Evolutionary conservation across 2,329 filamentous ascomycete species (phyloP).

Genomic region (Torrubiella hemipterigena): DNA sequence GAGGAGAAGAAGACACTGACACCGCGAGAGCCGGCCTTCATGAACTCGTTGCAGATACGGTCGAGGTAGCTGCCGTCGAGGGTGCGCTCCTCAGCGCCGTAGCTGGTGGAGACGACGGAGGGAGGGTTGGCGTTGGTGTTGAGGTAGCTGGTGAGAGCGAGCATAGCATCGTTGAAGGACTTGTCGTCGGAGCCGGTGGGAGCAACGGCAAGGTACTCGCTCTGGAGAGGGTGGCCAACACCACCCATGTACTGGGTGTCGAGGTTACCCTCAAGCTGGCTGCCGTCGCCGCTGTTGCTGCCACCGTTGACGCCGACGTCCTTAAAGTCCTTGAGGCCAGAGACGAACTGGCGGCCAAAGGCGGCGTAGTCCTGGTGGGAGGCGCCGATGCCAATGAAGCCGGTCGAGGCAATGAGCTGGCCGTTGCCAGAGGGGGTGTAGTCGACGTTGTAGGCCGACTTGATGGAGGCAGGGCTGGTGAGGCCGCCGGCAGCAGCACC

Average conservation of each 20-base stretch:
- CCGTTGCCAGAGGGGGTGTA: background rate
- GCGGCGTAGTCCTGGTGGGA: background rate
- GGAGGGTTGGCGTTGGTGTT: conserved; percentile 5
- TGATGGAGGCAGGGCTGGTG: background rate
- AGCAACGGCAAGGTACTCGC: conserved; percentile 5
- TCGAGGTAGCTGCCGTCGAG: conserved; percentile 10
- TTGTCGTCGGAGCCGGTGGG: conserved; percentile 2
- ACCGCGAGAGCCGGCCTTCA: conserved; percentile 41
- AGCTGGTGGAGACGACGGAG: conserved; percentile 37
- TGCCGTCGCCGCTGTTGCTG: conserved; percentile 3
- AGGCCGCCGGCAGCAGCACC: background rate
- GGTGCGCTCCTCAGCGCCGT: conserved; percentile 38
- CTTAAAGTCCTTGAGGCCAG: conserved; percentile 4
- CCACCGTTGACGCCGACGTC: conserved; percentile 6
- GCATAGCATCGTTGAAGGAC: conserved; percentile 4
- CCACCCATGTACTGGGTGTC: conserved; percentile 7
- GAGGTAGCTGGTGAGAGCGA: conserved; percentile 4
- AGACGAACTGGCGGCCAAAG: background rate
- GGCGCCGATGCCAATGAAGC: background rate
- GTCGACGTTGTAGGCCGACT: background rate
- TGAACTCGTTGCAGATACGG: conserved; percentile 42
- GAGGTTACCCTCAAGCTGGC: conserved; percentile 8
- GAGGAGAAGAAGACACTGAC: conserved; percentile 35
- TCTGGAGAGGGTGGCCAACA: conserved; percentile 7
- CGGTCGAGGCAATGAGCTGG: background rate